phyloP scores from a whole-genome alignment of 495 filamentous ascomycete genomes.

The Hyaloscypha finlandica region DNA sequence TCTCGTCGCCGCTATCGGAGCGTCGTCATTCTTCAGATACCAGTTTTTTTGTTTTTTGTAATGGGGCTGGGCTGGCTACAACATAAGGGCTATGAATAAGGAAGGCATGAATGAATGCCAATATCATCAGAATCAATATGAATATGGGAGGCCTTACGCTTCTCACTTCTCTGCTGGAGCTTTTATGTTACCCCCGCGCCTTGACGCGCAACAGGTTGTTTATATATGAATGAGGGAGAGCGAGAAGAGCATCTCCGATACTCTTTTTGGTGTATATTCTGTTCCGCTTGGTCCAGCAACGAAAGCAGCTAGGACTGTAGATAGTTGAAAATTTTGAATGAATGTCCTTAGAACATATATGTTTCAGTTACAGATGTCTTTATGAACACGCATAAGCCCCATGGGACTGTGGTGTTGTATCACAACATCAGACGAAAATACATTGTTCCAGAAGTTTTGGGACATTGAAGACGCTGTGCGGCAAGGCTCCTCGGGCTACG shows the following conservation, averaged over 20 bases:
- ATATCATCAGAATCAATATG: background rate
- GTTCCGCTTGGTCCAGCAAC: slow-evolving; percentile 24
- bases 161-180: background rate
- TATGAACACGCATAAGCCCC: too few relatives aligned
- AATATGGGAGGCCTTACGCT: background rate
- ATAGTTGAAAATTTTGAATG: slow-evolving; percentile 21
- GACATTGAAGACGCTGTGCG: too few relatives aligned
- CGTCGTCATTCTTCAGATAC: slow-evolving; percentile 23
- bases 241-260: background rate
- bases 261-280: slow-evolving; percentile 26
- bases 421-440: too few relatives aligned
- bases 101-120: background rate
- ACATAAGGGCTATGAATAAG: background rate
- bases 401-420: too few relatives aligned
- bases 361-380: background rate
- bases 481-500: too few relatives aligned
- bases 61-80: slow-evolving; percentile 1
- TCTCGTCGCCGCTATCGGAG: slow-evolving; percentile 9
- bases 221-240: background rate
- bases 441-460: too few relatives aligned
- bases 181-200: background rate
- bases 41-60: slow-evolving; percentile 24
- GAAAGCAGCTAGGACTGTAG: slow-evolving; percentile 21
- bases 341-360: slow-evolving; percentile 10
- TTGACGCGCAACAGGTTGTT: slow-evolving; percentile 3